phyloP scores from a whole-genome alignment of 148 eudicot species.

The Drosera capensis region DNA sequence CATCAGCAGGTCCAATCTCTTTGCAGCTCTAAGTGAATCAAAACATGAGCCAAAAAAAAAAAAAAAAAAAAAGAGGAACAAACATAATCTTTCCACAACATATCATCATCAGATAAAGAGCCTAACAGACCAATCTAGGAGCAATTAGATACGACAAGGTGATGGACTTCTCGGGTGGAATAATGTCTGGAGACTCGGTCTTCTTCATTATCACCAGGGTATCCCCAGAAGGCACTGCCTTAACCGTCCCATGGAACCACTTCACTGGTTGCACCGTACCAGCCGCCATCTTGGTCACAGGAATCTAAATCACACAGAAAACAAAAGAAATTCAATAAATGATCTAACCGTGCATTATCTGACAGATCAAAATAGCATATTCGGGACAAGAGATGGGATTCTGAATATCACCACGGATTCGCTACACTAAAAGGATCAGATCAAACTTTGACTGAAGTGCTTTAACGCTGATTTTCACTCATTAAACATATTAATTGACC shows the following conservation, averaged over 20 bases:
- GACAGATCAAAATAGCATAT: too few species aligned
- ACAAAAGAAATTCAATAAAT: too few species aligned
- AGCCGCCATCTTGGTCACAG: constrained; percentile 37
- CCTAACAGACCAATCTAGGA: constrained; percentile 60
- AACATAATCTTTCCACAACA: not conserved
- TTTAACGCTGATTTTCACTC: too few species aligned
- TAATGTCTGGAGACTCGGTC: constrained; percentile 35
- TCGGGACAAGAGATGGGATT: too few species aligned
- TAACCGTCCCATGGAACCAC: constrained; percentile 83
- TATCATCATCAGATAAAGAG: not conserved
- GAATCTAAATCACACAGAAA: too few species aligned
- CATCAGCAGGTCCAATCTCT: too few species aligned
- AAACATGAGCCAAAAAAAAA: not conserved
- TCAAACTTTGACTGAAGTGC: too few species aligned
- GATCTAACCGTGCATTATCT: too few species aligned
- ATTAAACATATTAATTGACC: too few species aligned
- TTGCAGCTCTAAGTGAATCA: too few species aligned
- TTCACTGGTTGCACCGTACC: constrained; percentile 24
- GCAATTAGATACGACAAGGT: constrained; percentile 70
- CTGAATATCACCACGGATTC: too few species aligned
- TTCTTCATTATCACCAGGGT: constrained; percentile 68
- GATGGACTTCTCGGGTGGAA: constrained; percentile 76
- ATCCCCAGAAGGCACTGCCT: constrained; percentile 95
- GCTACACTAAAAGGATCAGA: too few species aligned
- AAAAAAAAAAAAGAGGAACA: not conserved